Evolutionary conservation across 129 eudicot species (phyloP).

Genomic region (Sambucus nigra): DNA sequence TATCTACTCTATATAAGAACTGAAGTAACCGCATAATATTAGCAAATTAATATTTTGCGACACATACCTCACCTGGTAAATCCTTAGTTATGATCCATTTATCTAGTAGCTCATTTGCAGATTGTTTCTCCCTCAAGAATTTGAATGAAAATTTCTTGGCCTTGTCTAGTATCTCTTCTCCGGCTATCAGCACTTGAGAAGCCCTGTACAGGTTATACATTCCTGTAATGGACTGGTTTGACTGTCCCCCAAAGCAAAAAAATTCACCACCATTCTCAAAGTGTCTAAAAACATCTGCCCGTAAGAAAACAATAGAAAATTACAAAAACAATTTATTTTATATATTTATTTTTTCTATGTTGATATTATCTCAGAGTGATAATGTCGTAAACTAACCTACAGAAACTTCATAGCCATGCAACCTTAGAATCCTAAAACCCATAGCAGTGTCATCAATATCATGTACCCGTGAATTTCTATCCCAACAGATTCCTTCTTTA

Average conservation of each 20-base stretch:
- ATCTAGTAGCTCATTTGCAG: slow-evolving; percentile 60
- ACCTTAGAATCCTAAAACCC: slow-evolving; percentile 80
- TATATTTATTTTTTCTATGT: neutral
- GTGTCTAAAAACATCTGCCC: slow-evolving; percentile 57
- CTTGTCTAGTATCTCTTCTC: slow-evolving; percentile 55
- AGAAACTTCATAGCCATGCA: slow-evolving; percentile 72
- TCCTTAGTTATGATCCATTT: slow-evolving; percentile 94
- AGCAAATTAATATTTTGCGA: neutral
- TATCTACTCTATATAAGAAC: no score
- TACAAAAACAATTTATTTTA: neutral
- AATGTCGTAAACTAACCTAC: slow-evolving; percentile 33
- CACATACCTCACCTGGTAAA: slow-evolving; percentile 81
- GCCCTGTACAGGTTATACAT: slow-evolving; percentile 81
- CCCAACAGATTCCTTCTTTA: slow-evolving; percentile 82
- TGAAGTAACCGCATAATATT: no score
- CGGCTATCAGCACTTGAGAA: slow-evolving; percentile 58
- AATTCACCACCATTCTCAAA: slow-evolving; percentile 72
- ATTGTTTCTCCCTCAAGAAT: slow-evolving; percentile 50
- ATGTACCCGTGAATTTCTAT: slow-evolving; percentile 64
- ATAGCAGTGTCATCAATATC: slow-evolving; percentile 96
- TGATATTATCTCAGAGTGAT: neutral
- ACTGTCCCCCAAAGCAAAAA: slow-evolving; percentile 67
- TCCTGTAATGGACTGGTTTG: slow-evolving; percentile 91
- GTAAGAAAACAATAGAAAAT: slow-evolving; percentile 3
- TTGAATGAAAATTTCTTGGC: slow-evolving; percentile 52